Evolutionary conservation across 768 basidiomycete species (phyloP).

Genomic region (Boletus sensibilis): DNA sequence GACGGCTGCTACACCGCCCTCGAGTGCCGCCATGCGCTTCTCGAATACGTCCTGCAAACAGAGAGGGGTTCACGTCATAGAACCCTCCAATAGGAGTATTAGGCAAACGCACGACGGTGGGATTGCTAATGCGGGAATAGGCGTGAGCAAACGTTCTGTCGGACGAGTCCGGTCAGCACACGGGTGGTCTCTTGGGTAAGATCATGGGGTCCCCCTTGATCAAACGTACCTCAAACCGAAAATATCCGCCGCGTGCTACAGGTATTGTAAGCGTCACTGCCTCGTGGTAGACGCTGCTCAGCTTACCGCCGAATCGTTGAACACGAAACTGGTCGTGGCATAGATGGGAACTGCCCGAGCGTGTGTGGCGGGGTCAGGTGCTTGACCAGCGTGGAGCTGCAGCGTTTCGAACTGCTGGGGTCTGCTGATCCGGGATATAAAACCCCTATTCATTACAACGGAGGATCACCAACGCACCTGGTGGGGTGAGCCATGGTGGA

Average conservation of each 20-base stretch:
- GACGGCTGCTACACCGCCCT: slow-evolving; percentile 74
- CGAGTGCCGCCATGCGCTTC: slow-evolving; percentile 74
- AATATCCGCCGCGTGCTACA: slow-evolving; percentile 14
- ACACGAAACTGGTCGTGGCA: slow-evolving; percentile 67
- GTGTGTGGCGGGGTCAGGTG: slow-evolving; percentile 59
- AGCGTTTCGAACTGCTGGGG: slow-evolving; percentile 67
- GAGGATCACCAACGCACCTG: slow-evolving; percentile 1
- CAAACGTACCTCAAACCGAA: slow-evolving; percentile 12
- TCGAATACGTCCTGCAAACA: slow-evolving; percentile 68
- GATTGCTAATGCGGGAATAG: slow-evolving; percentile 23
- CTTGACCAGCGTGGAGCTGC: slow-evolving; percentile 75
- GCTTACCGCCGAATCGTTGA: slow-evolving; percentile 59
- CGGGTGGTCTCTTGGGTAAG: background rate
- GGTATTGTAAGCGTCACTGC: background rate
- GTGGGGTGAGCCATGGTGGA: background rate
- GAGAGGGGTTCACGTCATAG: background rate
- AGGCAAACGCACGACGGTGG: slow-evolving; percentile 15
- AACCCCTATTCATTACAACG: background rate
- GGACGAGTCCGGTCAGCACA: background rate
- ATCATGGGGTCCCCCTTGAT: too few relatives aligned
- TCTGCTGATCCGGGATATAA: background rate
- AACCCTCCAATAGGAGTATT: background rate
- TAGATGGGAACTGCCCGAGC: slow-evolving; percentile 81
- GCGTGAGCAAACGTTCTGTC: slow-evolving; percentile 7
- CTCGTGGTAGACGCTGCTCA: too few relatives aligned